phyloP scores from a whole-genome alignment of 306 rosid genomes.

The Mimosa bimucronata region DNA sequence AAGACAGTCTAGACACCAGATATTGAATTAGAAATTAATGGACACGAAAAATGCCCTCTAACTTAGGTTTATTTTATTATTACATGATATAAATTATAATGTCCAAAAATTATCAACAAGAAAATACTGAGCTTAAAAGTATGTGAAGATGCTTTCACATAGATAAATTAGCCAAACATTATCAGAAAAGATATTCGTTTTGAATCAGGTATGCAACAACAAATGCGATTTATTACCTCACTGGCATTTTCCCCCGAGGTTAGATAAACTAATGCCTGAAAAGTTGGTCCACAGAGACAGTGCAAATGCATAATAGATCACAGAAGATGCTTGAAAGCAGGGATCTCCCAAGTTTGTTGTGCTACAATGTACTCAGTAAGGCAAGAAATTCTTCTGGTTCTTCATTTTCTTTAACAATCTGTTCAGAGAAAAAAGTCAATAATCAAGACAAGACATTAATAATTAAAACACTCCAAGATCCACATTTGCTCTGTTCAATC shows the following conservation, averaged over 20 bases:
- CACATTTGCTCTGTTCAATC: neutral
- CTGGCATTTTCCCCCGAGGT: slow-evolving; percentile 29
- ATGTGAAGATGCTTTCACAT: neutral
- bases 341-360: slow-evolving; percentile 17
- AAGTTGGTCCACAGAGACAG: slow-evolving; percentile 37
- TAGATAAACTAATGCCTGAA: slow-evolving; percentile 37
- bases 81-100: neutral
- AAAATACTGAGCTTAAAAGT: too few species aligned
- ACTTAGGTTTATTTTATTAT: neutral
- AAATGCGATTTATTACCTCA: slow-evolving; percentile 45
- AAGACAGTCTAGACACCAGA: neutral
- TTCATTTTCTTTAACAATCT: slow-evolving; percentile 67
- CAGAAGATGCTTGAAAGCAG: slow-evolving; percentile 16
- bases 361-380: slow-evolving; percentile 51
- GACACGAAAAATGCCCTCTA: neutral
- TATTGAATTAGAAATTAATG: neutral
- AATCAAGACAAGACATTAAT: slow-evolving; percentile 6
- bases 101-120: neutral
- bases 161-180: neutral
- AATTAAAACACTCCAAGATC: neutral
- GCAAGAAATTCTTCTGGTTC: slow-evolving; percentile 59
- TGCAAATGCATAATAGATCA: slow-evolving; percentile 23
- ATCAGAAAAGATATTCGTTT: neutral
- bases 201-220: neutral
- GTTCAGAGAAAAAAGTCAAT: slow-evolving; percentile 34